phyloP scores from a whole-genome alignment of 2,329 filamentous ascomycete genomes.

The Lasiodiplodia citricola region DNA sequence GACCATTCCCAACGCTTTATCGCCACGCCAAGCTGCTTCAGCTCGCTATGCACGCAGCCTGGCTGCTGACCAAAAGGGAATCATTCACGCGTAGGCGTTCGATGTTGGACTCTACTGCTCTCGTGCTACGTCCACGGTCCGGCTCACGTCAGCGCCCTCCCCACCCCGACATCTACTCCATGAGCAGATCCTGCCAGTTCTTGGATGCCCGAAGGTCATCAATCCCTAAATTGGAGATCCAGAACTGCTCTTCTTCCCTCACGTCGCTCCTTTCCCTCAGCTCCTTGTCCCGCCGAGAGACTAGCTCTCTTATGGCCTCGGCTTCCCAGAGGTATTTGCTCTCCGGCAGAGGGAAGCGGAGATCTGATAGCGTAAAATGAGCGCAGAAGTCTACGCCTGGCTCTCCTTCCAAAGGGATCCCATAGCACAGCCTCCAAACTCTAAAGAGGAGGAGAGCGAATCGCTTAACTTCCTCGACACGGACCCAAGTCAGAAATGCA shows the following conservation, averaged over 20 bases:
- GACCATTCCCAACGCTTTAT: background rate
- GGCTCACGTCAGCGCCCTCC: background rate
- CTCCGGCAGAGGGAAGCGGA: background rate
- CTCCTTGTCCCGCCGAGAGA: background rate
- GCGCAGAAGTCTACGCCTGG: background rate
- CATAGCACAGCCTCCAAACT: background rate
- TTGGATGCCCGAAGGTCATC: background rate
- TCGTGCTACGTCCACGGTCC: background rate
- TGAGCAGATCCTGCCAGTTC: background rate
- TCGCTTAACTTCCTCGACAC: background rate
- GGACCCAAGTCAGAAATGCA: background rate
- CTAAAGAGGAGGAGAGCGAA: background rate
- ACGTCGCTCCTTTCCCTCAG: background rate
- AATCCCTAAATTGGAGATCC: background rate
- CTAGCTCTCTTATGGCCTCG: background rate
- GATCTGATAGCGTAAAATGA: background rate
- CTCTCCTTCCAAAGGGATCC: background rate
- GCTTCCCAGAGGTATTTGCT: slow-evolving; percentile 5
- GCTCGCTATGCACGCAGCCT: background rate
- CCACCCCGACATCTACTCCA: too few species aligned
- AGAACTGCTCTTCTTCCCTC: background rate
- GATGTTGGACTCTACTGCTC: background rate
- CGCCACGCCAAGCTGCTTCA: background rate
- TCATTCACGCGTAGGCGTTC: background rate
- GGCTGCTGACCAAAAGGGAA: background rate